Percentiles rank a stretch among this genome's conserved stretches.
Conservation (phyloP, 2,329 filamentous ascomycete species). For the Xylariaceae sp. region DNA sequence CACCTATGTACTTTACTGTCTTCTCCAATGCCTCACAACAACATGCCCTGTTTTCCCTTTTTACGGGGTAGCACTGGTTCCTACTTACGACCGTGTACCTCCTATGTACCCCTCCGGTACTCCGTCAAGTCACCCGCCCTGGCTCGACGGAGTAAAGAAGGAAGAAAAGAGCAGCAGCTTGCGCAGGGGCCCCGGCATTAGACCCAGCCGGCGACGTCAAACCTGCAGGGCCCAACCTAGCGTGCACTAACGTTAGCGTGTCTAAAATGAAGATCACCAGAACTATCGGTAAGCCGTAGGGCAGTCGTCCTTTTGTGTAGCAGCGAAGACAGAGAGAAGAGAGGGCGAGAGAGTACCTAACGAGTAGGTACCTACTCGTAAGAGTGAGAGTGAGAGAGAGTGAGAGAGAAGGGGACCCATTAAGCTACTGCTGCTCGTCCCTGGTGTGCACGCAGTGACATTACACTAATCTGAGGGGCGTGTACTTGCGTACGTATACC, state of each 20-base stretch:
- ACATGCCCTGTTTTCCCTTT: too few relatives aligned
- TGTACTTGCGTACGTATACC: not conserved
- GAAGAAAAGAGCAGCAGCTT: not conserved
- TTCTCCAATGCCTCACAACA: too few relatives aligned
- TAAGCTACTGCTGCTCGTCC: too few relatives aligned
- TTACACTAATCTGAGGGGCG: too few relatives aligned
- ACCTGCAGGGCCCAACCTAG: conserved; percentile 18
- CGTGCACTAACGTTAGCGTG: conserved; percentile 6
- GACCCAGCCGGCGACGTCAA: conserved; percentile 11
- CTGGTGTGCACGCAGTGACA: too few relatives aligned
- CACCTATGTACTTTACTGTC: not conserved
- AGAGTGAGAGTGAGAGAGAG: too few relatives aligned
- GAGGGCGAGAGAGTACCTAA: too few relatives aligned
- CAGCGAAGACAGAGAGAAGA: not conserved
- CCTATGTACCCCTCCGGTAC: not conserved
- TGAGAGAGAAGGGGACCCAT: too few relatives aligned
- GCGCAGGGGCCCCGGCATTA: conserved; percentile 10
- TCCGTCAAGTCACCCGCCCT: not conserved
- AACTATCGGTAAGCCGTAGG: conserved; percentile 29
- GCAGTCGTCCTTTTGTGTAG: conserved; percentile 3
- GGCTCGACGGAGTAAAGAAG: not conserved
- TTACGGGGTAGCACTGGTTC: not conserved
- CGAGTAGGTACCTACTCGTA: too few relatives aligned
- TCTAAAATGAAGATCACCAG: conserved; percentile 30
- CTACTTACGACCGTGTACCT: not conserved